These are phyloP conservation scores for Spizellomyces punctatus DNA, from an alignment of 192 early-diverging fungal species.

Conservation along the genomic window DNA sequence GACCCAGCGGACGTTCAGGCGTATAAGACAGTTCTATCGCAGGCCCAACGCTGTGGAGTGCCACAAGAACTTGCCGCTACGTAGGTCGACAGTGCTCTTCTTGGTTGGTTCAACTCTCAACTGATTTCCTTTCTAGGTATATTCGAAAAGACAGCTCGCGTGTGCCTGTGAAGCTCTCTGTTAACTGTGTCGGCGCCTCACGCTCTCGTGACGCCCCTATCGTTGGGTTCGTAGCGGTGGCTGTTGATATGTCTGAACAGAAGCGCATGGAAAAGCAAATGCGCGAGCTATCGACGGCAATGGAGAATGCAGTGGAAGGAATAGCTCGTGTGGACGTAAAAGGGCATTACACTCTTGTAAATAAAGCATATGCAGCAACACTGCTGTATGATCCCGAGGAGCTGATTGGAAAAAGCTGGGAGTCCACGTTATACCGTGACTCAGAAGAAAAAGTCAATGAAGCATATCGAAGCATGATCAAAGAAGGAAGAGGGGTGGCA, in stretches of 20 bases:
- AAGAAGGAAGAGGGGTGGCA: neutral
- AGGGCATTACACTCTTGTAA: neutral
- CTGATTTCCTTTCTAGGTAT: neutral
- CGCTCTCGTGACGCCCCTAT: neutral
- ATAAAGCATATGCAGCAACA: constrained; percentile 4
- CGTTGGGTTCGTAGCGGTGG: neutral
- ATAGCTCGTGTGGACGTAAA: constrained; percentile 8
- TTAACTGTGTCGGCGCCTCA: neutral
- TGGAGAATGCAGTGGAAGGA: constrained; percentile 2
- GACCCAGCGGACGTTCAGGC: neutral
- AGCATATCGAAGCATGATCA: neutral
- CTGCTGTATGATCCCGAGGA: neutral
- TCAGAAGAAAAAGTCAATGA: neutral
- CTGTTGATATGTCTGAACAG: constrained; percentile 5
- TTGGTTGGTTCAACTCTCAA: neutral
- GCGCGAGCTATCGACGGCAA: constrained; percentile 3
- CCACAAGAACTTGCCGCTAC: neutral
- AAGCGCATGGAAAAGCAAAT: constrained; percentile 11
- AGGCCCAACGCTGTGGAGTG: neutral
- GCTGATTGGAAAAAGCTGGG: constrained; percentile 5
- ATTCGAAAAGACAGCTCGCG: constrained; percentile 1
- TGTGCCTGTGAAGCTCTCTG: constrained; percentile 4
- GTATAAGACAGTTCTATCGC: neutral
- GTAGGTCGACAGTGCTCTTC: neutral
- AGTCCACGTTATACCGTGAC: constrained; percentile 3